These are phyloP conservation scores for Aspergillus wentii DNA, from an alignment of 495 filamentous ascomycete species.

Conservation along the genomic window DNA sequence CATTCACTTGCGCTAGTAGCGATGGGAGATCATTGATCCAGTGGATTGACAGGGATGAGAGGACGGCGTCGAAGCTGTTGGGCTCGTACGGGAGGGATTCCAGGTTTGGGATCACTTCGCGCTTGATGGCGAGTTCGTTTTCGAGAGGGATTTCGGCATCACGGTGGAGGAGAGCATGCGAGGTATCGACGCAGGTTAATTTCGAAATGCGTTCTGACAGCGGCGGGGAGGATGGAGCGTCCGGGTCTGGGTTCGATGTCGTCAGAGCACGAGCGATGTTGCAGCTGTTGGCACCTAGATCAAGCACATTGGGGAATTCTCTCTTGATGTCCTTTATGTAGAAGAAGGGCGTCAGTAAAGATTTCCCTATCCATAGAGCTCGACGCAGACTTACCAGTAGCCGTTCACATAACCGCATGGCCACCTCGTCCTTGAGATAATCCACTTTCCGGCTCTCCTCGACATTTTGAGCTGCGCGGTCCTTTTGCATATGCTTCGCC, in stretches of 20 bases:
- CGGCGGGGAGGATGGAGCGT: constrained; percentile 51
- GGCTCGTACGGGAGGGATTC: constrained; percentile 73
- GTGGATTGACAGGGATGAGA: constrained; percentile 84
- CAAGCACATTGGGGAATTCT: constrained; percentile 75
- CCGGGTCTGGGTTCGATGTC: constrained; percentile 58
- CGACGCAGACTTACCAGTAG: constrained; percentile 56
- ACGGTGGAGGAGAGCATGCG: constrained; percentile 70
- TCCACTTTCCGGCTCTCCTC: constrained; percentile 73
- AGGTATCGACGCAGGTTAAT: constrained; percentile 78
- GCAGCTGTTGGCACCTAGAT: constrained; percentile 93
- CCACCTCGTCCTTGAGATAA: constrained; percentile 90
- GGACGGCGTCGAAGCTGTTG: constrained; percentile 80
- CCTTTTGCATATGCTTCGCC: constrained; percentile 84
- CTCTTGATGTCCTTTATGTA: constrained; percentile 93
- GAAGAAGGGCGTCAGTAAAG: too few relatives aligned
- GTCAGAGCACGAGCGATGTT: constrained; percentile 83
- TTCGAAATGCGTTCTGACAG: constrained; percentile 61
- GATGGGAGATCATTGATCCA: constrained; percentile 97
- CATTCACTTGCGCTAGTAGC: constrained; percentile 73
- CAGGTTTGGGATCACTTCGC: constrained; percentile 61
- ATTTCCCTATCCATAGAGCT: constrained; percentile 1
- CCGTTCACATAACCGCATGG: constrained; percentile 77
- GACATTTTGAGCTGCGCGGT: constrained; percentile 70
- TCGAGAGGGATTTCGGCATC: constrained; percentile 78
- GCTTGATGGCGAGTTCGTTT: constrained; percentile 59